Evolutionary conservation across 2,329 filamentous ascomycete genomes (phyloP), one percentile per base, ranked within the genome.

Genomic region (Ophiostoma piceae): DNA sequence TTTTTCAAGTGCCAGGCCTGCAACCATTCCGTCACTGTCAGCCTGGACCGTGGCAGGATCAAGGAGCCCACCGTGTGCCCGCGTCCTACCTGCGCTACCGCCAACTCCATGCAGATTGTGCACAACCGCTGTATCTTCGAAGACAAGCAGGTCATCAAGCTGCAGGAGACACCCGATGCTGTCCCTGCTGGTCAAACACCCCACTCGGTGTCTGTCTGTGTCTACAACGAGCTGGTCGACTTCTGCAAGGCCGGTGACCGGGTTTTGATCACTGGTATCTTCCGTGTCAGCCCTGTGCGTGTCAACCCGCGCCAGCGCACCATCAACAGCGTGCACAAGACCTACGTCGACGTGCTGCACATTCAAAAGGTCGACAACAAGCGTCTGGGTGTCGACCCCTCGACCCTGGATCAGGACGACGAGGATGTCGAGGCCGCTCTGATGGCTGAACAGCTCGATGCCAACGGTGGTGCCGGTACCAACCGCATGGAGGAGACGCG

Each of bases 71-170:
- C 92, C 0, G 86, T 90, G 75, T 99, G 95, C 77, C 92, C 94
- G 29, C 90, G 95, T 69, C 84, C 87, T 32, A 87, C 91, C 69
- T 99, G 95, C 81, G 85, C 87, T 67, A 89, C 90, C 69, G 91
- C 90, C 77, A 98, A 99, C 80, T 97, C 94, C 1, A 98, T 99
- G 94, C 92, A 97, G 77, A 96, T 99, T 74, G 86, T 98, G 26
- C 95, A 99, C 83, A 99, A 99, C 79, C 90, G 95, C 72, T 98
- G 93, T 74, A 87, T 87, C 9, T 99, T 99, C 76, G 90, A 94
- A 69, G 95, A 99, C 79, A 99, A 99, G 82, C 95, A 99, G 78
- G 92, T 99, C 71, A 97, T 99, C 81, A 99, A 99, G 79, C 84
- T 99, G 57, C 95, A 99, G 80, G 95, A 99, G 80, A 99, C 95